Percentiles rank a stretch among this genome's conserved stretches.
Evolutionary conservation across 169 alveolate species (phyloP).

Genomic region (Cystoisospora suis): DNA sequence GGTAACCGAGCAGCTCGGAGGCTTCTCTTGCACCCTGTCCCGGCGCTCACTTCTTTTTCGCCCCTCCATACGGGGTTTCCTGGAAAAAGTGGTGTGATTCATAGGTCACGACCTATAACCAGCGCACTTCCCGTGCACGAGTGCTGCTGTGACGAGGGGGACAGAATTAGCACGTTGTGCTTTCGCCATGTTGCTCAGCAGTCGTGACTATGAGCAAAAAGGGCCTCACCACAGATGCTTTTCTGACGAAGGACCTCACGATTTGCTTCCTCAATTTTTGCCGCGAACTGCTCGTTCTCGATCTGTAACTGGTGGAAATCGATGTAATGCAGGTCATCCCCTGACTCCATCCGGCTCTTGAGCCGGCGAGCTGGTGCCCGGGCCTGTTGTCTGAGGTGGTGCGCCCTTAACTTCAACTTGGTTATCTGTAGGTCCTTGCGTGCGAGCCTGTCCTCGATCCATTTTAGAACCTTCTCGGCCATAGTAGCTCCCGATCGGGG

Average conservation of each 20-base stretch:
- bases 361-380: conserved; percentile 63
- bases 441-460: conserved; percentile 85
- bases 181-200: no score
- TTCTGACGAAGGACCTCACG: conserved; percentile 79
- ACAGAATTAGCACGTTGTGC: no score
- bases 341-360: conserved; percentile 70
- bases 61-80: no score
- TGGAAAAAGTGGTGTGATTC: no score
- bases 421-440: conserved; percentile 80
- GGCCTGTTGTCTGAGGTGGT: conserved; percentile 65
- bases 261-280: conserved; percentile 89
- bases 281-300: conserved; percentile 90
- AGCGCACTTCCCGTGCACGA: no score
- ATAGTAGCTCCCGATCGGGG: conserved; percentile 85
- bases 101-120: no score
- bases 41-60: no score
- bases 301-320: conserved; percentile 92
- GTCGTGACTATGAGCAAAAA: no score
- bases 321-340: conserved; percentile 86
- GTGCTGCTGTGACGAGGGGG: no score
- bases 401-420: conserved; percentile 79
- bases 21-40: no score
- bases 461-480: conserved; percentile 87
- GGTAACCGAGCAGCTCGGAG: no score
- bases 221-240: conserved; percentile 81